Conservation (phyloP, 1,139 yeast genomes). For the Scheffersomyces illinoinensis region DNA sequence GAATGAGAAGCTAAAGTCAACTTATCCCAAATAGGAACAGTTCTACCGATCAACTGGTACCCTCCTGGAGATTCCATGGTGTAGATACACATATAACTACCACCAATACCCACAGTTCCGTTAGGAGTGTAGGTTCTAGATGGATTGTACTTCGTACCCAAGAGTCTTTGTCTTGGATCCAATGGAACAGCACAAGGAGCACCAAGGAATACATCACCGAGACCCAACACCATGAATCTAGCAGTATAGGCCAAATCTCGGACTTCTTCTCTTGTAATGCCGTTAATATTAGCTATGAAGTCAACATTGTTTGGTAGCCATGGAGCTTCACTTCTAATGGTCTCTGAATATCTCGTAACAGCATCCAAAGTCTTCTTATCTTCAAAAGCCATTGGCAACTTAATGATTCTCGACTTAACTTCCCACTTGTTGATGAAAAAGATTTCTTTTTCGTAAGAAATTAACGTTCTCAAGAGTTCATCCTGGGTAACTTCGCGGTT, state of each 20-base stretch:
- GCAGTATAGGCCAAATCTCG: constrained; percentile 85
- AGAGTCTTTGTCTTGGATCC: constrained; percentile 90
- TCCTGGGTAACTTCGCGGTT: constrained; percentile 65
- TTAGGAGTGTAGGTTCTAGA: constrained; percentile 94
- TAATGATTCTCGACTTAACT: constrained; percentile 78
- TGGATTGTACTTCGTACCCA: constrained; percentile 95
- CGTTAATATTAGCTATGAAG: constrained; percentile 86
- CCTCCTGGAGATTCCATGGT: constrained; percentile 99
- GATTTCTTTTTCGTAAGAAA: constrained; percentile 75
- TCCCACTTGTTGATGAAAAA: constrained; percentile 78
- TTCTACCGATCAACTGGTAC: constrained; percentile 92
- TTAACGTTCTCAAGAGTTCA: constrained; percentile 60
- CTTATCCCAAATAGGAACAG: constrained; percentile 98
- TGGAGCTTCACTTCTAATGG: constrained; percentile 90
- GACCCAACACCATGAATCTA: constrained; percentile 85
- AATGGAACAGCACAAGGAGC: constrained; percentile 98
- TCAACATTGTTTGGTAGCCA: constrained; percentile 98
- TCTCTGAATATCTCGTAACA: constrained; percentile 86
- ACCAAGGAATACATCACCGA: constrained; percentile 96
- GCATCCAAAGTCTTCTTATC: constrained; percentile 86
- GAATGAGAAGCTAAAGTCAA: constrained; percentile 72
- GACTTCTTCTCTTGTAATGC: constrained; percentile 72
- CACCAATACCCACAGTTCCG: constrained; percentile 97
- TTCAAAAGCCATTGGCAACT: constrained; percentile 95
- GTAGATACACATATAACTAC: constrained; percentile 97